Evolutionary conservation across 441 rosid species (phyloP).

Genomic region (Melastoma candidum): DNA sequence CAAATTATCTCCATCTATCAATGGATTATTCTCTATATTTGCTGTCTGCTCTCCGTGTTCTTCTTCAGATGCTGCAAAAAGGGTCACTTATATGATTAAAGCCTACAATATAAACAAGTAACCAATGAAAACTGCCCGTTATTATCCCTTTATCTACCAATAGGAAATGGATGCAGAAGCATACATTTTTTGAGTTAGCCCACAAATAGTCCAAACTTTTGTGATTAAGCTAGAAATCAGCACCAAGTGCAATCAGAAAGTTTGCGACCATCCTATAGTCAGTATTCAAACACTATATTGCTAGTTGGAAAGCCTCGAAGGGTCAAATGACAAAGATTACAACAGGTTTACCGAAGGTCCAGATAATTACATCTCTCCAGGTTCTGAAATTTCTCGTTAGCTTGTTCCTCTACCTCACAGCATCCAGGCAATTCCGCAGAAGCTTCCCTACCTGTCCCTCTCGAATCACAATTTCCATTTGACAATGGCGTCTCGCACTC

Average conservation of each 20-base stretch:
- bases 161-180: too few relatives aligned
- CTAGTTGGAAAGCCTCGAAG: neutral
- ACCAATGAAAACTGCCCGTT: too few relatives aligned
- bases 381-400: slow-evolving; percentile 27
- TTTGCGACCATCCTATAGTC: too few relatives aligned
- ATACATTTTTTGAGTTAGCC: too few relatives aligned
- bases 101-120: too few relatives aligned
- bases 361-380: slow-evolving; percentile 31
- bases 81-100: too few relatives aligned
- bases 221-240: too few relatives aligned
- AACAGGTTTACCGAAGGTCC: slow-evolving; percentile 7
- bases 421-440: slow-evolving; percentile 22
- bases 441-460: slow-evolving; percentile 17
- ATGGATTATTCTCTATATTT: slow-evolving; percentile 28
- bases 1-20: slow-evolving; percentile 32
- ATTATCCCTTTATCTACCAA: too few relatives aligned
- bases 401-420: slow-evolving; percentile 25
- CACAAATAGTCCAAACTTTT: too few relatives aligned
- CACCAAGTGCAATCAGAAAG: too few relatives aligned
- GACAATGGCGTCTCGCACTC: slow-evolving; percentile 32
- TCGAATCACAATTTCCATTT: slow-evolving; percentile 16
- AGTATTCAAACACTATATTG: too few relatives aligned
- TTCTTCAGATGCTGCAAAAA: slow-evolving; percentile 29
- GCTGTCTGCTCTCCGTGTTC: slow-evolving; percentile 26
- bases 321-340: neutral